Conservation (phyloP, 1,139 yeast genomes). For the Sugiyamaella pinicola region DNA sequence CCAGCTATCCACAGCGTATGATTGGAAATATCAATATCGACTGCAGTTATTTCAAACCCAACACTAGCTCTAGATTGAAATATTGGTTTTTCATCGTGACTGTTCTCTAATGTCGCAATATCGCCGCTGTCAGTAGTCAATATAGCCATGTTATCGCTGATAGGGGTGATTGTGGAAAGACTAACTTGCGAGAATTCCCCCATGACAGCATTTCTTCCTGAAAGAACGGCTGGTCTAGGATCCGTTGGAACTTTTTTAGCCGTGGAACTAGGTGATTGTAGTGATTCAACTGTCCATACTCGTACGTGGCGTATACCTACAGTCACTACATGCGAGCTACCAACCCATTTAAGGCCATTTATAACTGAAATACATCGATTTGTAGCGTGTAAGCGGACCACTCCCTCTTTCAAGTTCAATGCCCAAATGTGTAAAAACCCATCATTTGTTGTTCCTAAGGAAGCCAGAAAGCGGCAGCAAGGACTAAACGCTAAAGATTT, state of each 20-base stretch:
- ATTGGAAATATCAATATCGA: constrained; percentile 34
- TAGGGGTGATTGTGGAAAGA: constrained; percentile 48
- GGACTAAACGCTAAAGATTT: constrained; percentile 58
- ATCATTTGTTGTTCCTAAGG: constrained; percentile 65
- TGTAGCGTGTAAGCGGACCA: constrained; percentile 45
- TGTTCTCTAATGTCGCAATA: constrained; percentile 38
- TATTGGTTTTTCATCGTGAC: constrained; percentile 24
- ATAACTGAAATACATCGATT: constrained; percentile 64
- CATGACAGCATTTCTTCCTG: constrained; percentile 61
- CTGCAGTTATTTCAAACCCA: constrained; percentile 28
- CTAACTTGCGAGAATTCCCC: constrained; percentile 52
- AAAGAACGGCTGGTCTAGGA: constrained; percentile 45
- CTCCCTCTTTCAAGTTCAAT: constrained; percentile 36
- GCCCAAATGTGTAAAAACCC: constrained; percentile 67
- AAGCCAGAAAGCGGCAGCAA: constrained; percentile 56
- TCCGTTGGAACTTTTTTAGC: constrained; percentile 11
- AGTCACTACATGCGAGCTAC: constrained; percentile 49
- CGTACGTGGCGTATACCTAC: constrained; percentile 62
- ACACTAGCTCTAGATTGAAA: constrained; percentile 27
- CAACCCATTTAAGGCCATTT: constrained; percentile 59
- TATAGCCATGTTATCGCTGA: constrained; percentile 44
- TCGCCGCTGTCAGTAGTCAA: constrained; percentile 51
- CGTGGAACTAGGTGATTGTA: constrained; percentile 5
- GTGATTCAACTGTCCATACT: constrained; percentile 52
- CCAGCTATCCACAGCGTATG: constrained; percentile 31